phyloP scores from a whole-genome alignment of 495 filamentous ascomycete species.

The Coniosporium apollinis region DNA sequence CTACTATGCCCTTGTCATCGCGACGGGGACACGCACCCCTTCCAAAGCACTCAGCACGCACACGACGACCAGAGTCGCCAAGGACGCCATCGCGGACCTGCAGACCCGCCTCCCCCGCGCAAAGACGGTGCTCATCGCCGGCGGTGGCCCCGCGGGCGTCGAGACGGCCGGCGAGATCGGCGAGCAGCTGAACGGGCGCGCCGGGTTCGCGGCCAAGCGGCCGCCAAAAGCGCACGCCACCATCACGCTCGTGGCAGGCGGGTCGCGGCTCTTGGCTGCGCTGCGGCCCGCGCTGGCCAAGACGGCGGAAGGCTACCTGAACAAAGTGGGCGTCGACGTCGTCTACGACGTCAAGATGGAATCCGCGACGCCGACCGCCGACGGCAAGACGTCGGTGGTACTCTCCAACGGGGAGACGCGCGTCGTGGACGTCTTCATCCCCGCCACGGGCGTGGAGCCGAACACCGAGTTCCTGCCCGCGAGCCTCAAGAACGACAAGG shows the following conservation, averaged over 20 bases:
- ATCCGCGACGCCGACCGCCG: constrained; percentile 7
- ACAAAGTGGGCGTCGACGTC: constrained; percentile 28
- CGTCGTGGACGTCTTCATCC: constrained; percentile 32
- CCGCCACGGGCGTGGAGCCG: constrained; percentile 28
- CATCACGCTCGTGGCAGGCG: constrained; percentile 29
- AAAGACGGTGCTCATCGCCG: constrained; percentile 31
- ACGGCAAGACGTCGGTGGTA: constrained; percentile 16
- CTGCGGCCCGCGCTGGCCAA: constrained; percentile 23
- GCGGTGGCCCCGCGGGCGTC: constrained; percentile 52
- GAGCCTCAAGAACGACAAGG: constrained; percentile 20
- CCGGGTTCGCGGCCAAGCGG: constrained; percentile 7
- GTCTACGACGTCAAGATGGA: constrained; percentile 23
- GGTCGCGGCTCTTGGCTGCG: constrained; percentile 28
- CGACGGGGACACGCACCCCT: constrained; percentile 18
- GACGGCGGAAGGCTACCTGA: constrained; percentile 27
- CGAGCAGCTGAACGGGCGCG: constrained; percentile 14
- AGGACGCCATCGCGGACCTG: constrained; percentile 13
- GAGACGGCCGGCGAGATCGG: constrained; percentile 37
- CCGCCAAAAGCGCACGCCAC: constrained; percentile 22
- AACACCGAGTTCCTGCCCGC: constrained; percentile 28
- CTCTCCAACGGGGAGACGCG: constrained; percentile 23
- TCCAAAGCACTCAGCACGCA: constrained; percentile 16
- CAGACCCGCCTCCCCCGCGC: constrained; percentile 16
- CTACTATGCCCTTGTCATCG: constrained; percentile 30
- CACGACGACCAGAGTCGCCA: constrained; percentile 13